Percentiles rank a stretch among this genome's conserved stretches.
Conservation (phyloP, 139 green algal species). For the Pleodorina starrii region DNA sequence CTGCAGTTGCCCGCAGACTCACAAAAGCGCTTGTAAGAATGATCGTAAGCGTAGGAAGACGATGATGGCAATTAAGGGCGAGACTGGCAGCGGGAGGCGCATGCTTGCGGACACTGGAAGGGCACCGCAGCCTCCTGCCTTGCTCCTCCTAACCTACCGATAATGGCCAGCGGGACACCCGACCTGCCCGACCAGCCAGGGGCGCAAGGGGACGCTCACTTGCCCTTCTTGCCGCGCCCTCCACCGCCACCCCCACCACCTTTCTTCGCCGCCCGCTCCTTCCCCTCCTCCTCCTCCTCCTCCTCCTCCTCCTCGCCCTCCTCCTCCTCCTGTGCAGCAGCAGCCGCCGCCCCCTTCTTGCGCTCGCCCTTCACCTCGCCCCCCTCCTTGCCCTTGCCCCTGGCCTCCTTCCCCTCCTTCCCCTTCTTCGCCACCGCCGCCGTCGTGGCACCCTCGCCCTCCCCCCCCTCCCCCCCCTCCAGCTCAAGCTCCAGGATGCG, state of each 20-base stretch:
- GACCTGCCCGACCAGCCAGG: too few species aligned
- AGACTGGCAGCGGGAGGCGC: too few species aligned
- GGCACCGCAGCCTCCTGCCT: too few species aligned
- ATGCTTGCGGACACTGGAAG: too few species aligned
- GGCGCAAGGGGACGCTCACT: not conserved
- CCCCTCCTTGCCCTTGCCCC: not conserved
- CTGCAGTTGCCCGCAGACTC: too few species aligned
- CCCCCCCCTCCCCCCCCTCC: not conserved
- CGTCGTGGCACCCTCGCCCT: not conserved
- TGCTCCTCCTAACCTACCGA: too few species aligned
- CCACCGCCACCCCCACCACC: not conserved
- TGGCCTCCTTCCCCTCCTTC: not conserved
- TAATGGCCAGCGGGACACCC: too few species aligned
- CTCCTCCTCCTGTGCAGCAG: not conserved
- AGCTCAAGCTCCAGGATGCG: conserved; percentile 13
- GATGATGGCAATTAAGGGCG: too few species aligned
- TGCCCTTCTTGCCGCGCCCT: not conserved
- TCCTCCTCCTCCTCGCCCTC: not conserved
- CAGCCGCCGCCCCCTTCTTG: too few species aligned
- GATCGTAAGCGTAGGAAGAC: too few species aligned
- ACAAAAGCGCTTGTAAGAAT: too few species aligned
- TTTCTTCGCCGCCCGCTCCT: not conserved
- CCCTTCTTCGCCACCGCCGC: too few species aligned
- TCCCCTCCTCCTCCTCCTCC: not conserved
- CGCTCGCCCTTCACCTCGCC: not conserved